These are phyloP conservation scores for Syncephalastrum monosporum DNA, from an alignment of 371 early-diverging fungal genomes.

Conservation along the genomic window DNA sequence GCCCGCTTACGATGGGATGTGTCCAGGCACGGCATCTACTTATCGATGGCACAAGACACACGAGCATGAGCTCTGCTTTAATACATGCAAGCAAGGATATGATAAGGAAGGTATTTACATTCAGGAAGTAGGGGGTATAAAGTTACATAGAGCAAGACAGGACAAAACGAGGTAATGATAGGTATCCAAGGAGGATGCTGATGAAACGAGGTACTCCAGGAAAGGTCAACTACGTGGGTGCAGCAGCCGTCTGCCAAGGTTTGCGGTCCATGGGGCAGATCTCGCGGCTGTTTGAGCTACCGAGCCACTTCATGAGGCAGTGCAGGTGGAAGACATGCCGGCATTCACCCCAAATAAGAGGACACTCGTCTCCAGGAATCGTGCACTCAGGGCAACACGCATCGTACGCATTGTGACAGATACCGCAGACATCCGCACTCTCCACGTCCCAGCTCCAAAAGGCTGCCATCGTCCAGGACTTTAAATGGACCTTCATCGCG, in stretches of 20 bases:
- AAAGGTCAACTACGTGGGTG: slow-evolving; percentile 1
- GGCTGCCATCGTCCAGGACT: slow-evolving; percentile 38
- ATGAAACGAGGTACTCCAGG: no score
- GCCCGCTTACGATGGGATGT: no score
- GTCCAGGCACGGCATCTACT: no score
- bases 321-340: slow-evolving; percentile 90
- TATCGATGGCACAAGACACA: no score
- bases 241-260: slow-evolving; percentile 62
- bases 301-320: slow-evolving; percentile 82
- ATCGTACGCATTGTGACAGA: slow-evolving; percentile 80
- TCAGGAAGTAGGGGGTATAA: no score
- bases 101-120: no score
- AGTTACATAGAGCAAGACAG: no score
- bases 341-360: slow-evolving; percentile 86
- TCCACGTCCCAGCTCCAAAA: slow-evolving; percentile 46
- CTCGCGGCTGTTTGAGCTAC: slow-evolving; percentile 61
- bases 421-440: slow-evolving; percentile 71
- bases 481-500: slow-evolving; percentile 37
- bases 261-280: slow-evolving; percentile 86
- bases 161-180: no score
- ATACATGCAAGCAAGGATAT: no score
- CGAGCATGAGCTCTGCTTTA: no score
- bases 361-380: slow-evolving; percentile 87
- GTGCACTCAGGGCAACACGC: slow-evolving; percentile 81
- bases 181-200: no score